These are phyloP conservation scores for Hyaloscypha hepaticicola DNA, from an alignment of 495 filamentous ascomycete species.

Conservation along the genomic window DNA sequence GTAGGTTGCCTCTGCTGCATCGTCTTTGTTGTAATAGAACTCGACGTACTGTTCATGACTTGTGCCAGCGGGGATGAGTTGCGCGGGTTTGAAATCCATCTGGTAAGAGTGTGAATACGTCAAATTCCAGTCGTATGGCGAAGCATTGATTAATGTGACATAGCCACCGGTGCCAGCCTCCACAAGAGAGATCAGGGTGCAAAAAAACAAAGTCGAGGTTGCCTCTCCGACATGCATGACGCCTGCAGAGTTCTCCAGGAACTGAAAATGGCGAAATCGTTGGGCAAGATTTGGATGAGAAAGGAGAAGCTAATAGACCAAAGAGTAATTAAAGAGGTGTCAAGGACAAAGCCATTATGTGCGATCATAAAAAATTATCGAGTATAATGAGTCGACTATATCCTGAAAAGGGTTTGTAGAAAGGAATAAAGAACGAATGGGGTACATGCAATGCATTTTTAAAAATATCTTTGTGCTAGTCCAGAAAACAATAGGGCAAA, in stretches of 20 bases:
- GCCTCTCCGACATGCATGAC: neutral
- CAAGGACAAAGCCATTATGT: no score
- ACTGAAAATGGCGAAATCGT: neutral
- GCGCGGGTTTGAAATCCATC: constrained; percentile 30
- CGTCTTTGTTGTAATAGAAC: constrained; percentile 30
- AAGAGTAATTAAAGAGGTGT: no score
- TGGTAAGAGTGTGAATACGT: constrained; percentile 33
- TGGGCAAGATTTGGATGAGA: no score
- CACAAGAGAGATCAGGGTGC: neutral
- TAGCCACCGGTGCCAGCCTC: constrained; percentile 28
- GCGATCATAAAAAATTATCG: no score
- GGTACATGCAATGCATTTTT: neutral
- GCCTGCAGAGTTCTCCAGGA: neutral
- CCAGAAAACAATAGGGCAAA: neutral
- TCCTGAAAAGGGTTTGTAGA: no score
- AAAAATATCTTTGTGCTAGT: neutral
- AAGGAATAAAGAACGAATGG: no score
- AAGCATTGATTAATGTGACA: constrained; percentile 36
- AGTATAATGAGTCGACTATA: no score
- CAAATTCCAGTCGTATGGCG: constrained; percentile 36
- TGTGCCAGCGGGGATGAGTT: constrained; percentile 27
- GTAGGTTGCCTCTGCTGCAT: constrained; percentile 37
- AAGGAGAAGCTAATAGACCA: no score
- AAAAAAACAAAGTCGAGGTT: neutral
- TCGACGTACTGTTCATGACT: constrained; percentile 31